Base-by-base conservation (phyloP, 805 yeast species). In the Diddensiella transvaalensis region DNA sequence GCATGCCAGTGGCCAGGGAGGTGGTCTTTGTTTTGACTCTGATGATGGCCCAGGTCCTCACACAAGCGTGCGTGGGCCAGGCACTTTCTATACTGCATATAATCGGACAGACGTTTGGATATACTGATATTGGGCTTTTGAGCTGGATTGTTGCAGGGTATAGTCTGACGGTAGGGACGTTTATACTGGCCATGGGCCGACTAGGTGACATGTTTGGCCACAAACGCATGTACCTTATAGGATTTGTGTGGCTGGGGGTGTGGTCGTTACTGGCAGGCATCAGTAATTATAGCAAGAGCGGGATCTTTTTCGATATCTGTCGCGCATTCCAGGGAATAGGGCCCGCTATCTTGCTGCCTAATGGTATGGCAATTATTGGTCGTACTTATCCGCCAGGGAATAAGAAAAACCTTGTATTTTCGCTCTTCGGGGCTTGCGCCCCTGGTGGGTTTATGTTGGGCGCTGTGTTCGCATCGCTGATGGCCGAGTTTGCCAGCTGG, bases 151-250 rank as follows among this genome's bases (percentile, higher is more conserved):
- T 80, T 72, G 88, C 89, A 1, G 76, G 87, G 0, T 83, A 78
- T 60, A 80, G 87, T 0, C 65, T 85, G 47, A 79, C 87, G 0
- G 78, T 83, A 3, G 91, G 91, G 10, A 82, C 91, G 0, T 79
- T 85, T 52, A 84, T 85, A 44, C 63, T 85, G 32, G 69, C 81
- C 3, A 75, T 84, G 32, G 93, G 93, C 5, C 72, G 82, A 43
- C 59, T 83, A 40, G 93, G 95, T 29, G 95, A 85, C 58, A 68
- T 84, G 10, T 79, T 77, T 55, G 93, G 93, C 0, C 69, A 82
- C 46, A 80, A 79, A 49, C 66, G 61, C 36, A 64, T 79, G n/a
- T 70, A 82, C 46, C 37, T 79, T 0, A 56, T 70, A 3, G 88
- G 91, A 0, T 80, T 80, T 64, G 42, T 64, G 4, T 76, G 85